phyloP scores from a whole-genome alignment of 2,329 filamentous ascomycete species.

The Exophiala calicioides region DNA sequence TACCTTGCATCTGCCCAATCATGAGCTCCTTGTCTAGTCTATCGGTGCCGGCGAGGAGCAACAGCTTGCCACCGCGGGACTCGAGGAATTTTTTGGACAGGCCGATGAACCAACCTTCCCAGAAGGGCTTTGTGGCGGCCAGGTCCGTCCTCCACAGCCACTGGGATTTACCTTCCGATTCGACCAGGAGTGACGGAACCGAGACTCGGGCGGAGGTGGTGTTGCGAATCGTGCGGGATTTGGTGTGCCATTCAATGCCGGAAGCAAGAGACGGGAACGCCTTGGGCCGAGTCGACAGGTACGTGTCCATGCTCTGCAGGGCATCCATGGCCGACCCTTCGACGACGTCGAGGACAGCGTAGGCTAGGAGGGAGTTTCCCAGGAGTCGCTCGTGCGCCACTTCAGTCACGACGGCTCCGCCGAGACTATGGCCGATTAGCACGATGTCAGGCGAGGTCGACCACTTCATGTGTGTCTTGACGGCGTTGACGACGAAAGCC shows the following conservation, averaged over 20 bases:
- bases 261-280: constrained; percentile 75
- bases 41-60: constrained; percentile 86
- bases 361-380: constrained; percentile 72
- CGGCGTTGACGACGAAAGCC: constrained; percentile 66
- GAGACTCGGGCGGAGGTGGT: constrained; percentile 79
- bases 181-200: constrained; percentile 72
- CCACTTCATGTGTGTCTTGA: constrained; percentile 72
- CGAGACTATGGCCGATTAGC: constrained; percentile 87
- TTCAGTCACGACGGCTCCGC: constrained; percentile 86
- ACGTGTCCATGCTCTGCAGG: constrained; percentile 88
- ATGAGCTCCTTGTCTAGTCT: constrained; percentile 86
- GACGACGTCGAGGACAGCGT: constrained; percentile 90
- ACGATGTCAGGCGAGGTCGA: constrained; percentile 69
- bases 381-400: constrained; percentile 69
- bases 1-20: constrained; percentile 96
- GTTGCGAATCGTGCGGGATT: constrained; percentile 84
- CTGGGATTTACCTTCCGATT: constrained; percentile 33
- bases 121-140: constrained; percentile 80
- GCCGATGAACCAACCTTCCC: constrained; percentile 90
- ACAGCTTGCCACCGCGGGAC: constrained; percentile 67
- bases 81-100: constrained; percentile 88
- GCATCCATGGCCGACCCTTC: constrained; percentile 96
- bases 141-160: constrained; percentile 77
- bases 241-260: constrained; percentile 91
- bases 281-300: constrained; percentile 76